Conservation (phyloP, 2,329 filamentous ascomycete genomes). For the Pseudogymnoascus sp. region DNA sequence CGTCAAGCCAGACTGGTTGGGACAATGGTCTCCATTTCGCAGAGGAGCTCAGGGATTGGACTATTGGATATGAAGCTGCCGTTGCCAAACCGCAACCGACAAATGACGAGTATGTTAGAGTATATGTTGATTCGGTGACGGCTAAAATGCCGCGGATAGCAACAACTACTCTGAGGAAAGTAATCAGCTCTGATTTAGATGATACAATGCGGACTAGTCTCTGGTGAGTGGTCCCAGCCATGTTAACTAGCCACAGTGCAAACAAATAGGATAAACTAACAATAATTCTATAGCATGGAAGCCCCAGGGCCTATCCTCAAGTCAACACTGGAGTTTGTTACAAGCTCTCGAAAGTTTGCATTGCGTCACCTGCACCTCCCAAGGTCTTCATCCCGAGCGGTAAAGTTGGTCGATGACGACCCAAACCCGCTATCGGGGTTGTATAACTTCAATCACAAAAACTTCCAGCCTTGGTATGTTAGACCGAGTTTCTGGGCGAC, state of each 20-base stretch:
- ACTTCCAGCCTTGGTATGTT: slow-evolving; percentile 16
- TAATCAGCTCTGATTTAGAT: slow-evolving; percentile 15
- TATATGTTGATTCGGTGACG: slow-evolving; percentile 33
- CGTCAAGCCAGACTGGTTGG: slow-evolving; percentile 21
- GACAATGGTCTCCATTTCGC: slow-evolving; percentile 26
- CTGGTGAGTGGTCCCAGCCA: slow-evolving; percentile 10
- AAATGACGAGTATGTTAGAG: slow-evolving; percentile 35
- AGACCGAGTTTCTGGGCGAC: slow-evolving; percentile 14
- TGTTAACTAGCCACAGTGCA: not conserved
- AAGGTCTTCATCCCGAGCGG: slow-evolving; percentile 11
- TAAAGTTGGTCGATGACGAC: slow-evolving; percentile 14
- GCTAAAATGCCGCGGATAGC: slow-evolving; percentile 15
- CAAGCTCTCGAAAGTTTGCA: slow-evolving; percentile 13
- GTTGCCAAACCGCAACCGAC: slow-evolving; percentile 20
- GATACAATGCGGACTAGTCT: slow-evolving; percentile 16
- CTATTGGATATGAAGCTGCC: slow-evolving; percentile 18
- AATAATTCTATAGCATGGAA: slow-evolving; percentile 13
- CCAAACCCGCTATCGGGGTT: slow-evolving; percentile 16
- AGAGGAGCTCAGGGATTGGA: slow-evolving; percentile 23
- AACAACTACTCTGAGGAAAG: slow-evolving; percentile 12
- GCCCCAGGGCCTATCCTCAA: slow-evolving; percentile 14
- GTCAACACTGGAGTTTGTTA: not conserved
- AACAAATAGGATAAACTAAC: slow-evolving; percentile 2
- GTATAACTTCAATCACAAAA: slow-evolving; percentile 15
- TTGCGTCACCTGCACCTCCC: slow-evolving; percentile 15